Percentiles rank a stretch among this genome's conserved stretches.
Evolutionary conservation across 1,139 yeast genomes (phyloP).

Genomic region (Wickerhamomyces sp.): DNA sequence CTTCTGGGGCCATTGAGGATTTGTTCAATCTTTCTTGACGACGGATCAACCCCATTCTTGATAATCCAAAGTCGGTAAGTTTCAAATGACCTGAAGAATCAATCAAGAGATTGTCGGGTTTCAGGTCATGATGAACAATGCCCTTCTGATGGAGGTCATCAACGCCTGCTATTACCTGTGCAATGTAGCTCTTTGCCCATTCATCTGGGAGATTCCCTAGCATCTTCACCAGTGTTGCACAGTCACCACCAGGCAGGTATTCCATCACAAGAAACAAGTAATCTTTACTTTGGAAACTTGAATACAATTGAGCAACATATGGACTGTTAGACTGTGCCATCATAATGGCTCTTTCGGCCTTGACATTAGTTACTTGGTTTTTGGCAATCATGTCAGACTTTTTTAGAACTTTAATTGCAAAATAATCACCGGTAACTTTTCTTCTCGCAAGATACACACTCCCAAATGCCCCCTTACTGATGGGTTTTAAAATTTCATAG

Average conservation of each 20-base stretch:
- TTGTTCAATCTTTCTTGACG: conserved; percentile 46
- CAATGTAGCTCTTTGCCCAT: conserved; percentile 84
- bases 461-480: conserved; percentile 97
- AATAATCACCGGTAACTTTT: conserved; percentile 86
- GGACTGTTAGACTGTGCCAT: conserved; percentile 96
- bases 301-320: conserved; percentile 84
- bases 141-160: conserved; percentile 85
- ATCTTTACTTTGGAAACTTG: conserved; percentile 85
- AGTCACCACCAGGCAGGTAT: conserved; percentile 92
- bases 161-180: conserved; percentile 88
- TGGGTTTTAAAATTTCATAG: conserved; percentile 87
- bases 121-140: conserved; percentile 89
- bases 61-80: conserved; percentile 90
- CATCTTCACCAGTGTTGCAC: conserved; percentile 79
- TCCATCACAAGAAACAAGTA: conserved; percentile 94
- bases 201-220: conserved; percentile 78
- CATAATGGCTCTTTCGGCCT: conserved; percentile 93
- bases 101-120: conserved; percentile 89
- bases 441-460: conserved; percentile 85
- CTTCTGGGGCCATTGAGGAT: conserved; percentile 14
- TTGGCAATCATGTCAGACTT: conserved; percentile 96
- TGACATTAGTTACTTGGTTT: conserved; percentile 91
- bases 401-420: conserved; percentile 90
- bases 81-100: conserved; percentile 86
- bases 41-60: conserved; percentile 83